phyloP scores from a whole-genome alignment of 1,139 yeast species.

The Yamadazyma trypodendri region DNA sequence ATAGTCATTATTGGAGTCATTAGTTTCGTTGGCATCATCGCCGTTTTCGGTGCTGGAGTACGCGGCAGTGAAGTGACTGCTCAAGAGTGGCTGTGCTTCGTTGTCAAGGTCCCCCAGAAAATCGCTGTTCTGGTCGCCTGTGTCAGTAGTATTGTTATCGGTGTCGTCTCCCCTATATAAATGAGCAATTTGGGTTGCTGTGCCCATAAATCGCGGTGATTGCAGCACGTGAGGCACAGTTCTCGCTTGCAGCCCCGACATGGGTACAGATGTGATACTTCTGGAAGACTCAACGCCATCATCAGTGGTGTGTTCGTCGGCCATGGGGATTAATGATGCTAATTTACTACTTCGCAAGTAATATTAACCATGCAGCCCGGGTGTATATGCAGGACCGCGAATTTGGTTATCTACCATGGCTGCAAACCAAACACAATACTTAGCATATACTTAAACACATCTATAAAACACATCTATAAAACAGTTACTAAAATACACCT shows the following conservation, averaged over 20 bases:
- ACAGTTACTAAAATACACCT: too few relatives aligned
- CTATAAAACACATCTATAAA: background rate
- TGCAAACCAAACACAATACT: too few relatives aligned
- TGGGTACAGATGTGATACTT: too few relatives aligned
- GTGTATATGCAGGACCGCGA: too few relatives aligned
- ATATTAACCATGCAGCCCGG: too few relatives aligned
- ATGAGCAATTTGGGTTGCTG: background rate
- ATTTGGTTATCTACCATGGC: too few relatives aligned
- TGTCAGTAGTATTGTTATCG: background rate
- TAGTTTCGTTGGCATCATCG: background rate
- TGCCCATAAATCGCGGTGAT: background rate
- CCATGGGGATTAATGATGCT: too few relatives aligned
- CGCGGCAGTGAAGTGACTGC: background rate
- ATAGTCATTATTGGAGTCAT: background rate
- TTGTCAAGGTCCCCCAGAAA: conserved; percentile 4
- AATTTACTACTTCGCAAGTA: too few relatives aligned
- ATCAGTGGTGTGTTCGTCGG: background rate
- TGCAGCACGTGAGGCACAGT: background rate
- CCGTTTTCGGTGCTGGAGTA: conserved; percentile 2
- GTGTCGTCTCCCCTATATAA: background rate
- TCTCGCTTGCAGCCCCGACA: background rate
- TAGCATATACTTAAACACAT: too few relatives aligned
- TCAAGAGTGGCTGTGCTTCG: conserved; percentile 3
- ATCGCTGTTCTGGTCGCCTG: conserved; percentile 3
- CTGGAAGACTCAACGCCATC: too few relatives aligned